Base-by-base conservation (phyloP, 2,329 filamentous ascomycete species). In the Penicillium sp. region DNA sequence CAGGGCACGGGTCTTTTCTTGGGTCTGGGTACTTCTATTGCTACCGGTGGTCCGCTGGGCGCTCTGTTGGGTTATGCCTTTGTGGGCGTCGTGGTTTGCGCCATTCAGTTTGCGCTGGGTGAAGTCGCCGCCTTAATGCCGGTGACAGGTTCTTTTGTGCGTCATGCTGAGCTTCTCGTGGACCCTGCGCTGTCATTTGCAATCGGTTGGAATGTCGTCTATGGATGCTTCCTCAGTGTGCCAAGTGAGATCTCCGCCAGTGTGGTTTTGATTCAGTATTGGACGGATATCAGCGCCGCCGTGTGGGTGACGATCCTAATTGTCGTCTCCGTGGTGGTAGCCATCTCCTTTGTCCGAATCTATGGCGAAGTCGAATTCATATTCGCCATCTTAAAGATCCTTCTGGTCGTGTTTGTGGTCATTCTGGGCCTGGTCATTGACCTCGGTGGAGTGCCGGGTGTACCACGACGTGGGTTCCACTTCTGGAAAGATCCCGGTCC, bases 401-500 rank as follows among this genome's bases (percentile, higher is more conserved):
- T 78, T 15, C 72, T 75, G 38, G 79, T 81, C 43, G 58, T 78
- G 26, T 76, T 76, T 28, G 65, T 79, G 15, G 60, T 77, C 39
- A 62, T 78, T 36, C 62, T 77, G 45, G 71, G 74, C 2, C 70
- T 87, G 28, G 76, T 86, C 52, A 83, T 87, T 60, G 81, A 85
- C 61, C 76, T 86, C 1, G 85, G 85, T 28, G 85, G 84, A 43
- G 77, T 83, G 2, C 79, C 84, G 0, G 81, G 82, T 4, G 79
- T 79, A 0, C 76, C 81, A 18, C 74, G 81, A 4, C 77, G 85
- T 47, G 87, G 87, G 2, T 89, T 89, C 68, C 71, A 77, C 36
- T 89, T 88, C 70, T 91, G 87, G 88, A 81, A 72, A 21, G 70
- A 84, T 29, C 87, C 87, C 0, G 86, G 85, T 1, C 83, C 85